phyloP scores from a whole-genome alignment of 83 land plant species.

The Thuja plicata region DNA sequence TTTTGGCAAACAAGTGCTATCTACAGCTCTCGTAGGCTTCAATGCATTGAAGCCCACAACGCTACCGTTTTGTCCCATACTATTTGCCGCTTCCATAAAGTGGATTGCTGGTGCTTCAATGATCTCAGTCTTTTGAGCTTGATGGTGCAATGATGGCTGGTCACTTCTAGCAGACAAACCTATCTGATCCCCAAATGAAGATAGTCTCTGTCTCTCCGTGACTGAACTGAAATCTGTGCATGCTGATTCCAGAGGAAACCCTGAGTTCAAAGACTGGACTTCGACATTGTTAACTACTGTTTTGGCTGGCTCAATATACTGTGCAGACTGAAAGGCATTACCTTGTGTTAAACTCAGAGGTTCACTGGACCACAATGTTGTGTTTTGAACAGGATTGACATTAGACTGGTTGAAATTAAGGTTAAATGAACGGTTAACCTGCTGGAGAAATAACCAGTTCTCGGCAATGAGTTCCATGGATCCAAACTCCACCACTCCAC shows the following conservation, averaged over 20 bases:
- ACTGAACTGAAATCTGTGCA: background rate
- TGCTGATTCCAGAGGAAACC: background rate
- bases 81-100: background rate
- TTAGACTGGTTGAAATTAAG: background rate
- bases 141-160: background rate
- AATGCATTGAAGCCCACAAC: background rate
- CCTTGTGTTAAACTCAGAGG: background rate
- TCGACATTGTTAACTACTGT: background rate
- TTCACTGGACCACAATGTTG: background rate
- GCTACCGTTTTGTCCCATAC: background rate
- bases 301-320: background rate
- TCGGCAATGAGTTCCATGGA: slow-evolving; percentile 23
- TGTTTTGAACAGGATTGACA: background rate
- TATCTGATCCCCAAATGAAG: background rate
- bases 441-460: slow-evolving; percentile 17
- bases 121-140: background rate
- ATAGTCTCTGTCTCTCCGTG: background rate
- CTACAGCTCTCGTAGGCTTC: background rate
- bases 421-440: slow-evolving; percentile 8
- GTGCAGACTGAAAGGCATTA: background rate
- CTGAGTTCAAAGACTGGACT: background rate
- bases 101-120: background rate
- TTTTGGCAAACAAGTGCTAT: background rate
- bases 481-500: slow-evolving; percentile 36
- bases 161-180: background rate